Evolutionary conservation across 257 asterid species (phyloP).

Genomic region (Solanum bukasovii): DNA sequence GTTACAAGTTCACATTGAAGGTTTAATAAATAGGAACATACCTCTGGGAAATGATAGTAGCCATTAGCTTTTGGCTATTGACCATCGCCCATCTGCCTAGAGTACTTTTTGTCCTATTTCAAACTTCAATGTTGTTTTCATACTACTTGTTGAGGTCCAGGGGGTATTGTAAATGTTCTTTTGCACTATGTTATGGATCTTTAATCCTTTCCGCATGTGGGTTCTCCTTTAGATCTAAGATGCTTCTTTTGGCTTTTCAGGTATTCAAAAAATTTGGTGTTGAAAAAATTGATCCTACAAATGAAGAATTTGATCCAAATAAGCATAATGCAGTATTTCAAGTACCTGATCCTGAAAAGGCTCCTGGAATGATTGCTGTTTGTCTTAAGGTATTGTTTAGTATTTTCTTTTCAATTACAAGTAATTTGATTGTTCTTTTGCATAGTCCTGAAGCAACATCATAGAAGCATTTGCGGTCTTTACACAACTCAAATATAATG

Average conservation of each 20-base stretch:
- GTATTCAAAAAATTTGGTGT: slow-evolving; percentile 76
- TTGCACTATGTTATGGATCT: background rate
- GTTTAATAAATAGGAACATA: background rate
- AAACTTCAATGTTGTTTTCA: background rate
- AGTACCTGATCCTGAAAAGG: slow-evolving; percentile 86
- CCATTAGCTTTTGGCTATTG: background rate
- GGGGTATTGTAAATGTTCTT: background rate
- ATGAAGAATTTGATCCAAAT: slow-evolving; percentile 89
- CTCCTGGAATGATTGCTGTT: slow-evolving; percentile 62
- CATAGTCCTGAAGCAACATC: background rate
- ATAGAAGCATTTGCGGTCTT: background rate
- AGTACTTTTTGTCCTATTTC: background rate
- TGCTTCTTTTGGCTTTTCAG: slow-evolving; percentile 22
- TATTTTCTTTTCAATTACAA: background rate
- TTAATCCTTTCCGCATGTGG: background rate
- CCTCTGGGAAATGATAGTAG: background rate
- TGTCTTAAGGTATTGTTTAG: slow-evolving; percentile 64
- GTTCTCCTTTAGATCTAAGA: background rate
- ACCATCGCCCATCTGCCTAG: background rate
- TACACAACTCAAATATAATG: background rate
- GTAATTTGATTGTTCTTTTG: background rate
- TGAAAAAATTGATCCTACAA: slow-evolving; percentile 47
- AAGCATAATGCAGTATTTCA: slow-evolving; percentile 91
- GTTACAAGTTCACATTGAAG: background rate
- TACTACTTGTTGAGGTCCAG: background rate